These are phyloP conservation scores for Clarireedia monteithiana DNA, from an alignment of 2,329 filamentous ascomycete genomes.

Conservation along the genomic window DNA sequence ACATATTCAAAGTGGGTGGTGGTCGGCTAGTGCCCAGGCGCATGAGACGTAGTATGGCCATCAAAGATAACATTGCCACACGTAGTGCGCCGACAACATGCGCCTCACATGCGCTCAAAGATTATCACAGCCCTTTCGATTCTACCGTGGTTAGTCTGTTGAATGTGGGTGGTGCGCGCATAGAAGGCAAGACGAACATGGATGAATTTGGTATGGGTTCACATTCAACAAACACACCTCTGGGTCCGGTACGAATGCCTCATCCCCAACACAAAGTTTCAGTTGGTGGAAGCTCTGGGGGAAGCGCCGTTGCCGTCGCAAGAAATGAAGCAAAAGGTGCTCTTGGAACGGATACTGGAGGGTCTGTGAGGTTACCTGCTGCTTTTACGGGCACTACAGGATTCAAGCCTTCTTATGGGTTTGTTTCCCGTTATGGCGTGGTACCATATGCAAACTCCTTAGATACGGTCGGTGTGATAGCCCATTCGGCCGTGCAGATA, in stretches of 20 bases:
- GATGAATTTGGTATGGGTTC: slow-evolving; percentile 97
- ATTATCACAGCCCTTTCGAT: slow-evolving; percentile 68
- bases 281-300: slow-evolving; percentile 85
- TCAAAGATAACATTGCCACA: slow-evolving; percentile 75
- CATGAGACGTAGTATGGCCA: slow-evolving; percentile 28
- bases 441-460: slow-evolving; percentile 68
- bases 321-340: slow-evolving; percentile 52
- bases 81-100: slow-evolving; percentile 67
- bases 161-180: slow-evolving; percentile 48
- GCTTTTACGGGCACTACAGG: slow-evolving; percentile 63
- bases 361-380: slow-evolving; percentile 61
- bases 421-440: slow-evolving; percentile 61
- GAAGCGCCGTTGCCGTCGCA: slow-evolving; percentile 79
- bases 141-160: slow-evolving; percentile 72
- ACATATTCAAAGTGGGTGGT: too few species aligned
- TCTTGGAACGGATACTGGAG: slow-evolving; percentile 83
- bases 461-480: slow-evolving; percentile 63
- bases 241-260: slow-evolving; percentile 48
- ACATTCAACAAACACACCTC: slow-evolving; percentile 61
- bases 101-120: slow-evolving; percentile 65
- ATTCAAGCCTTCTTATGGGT: slow-evolving; percentile 67
- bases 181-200: slow-evolving; percentile 79
- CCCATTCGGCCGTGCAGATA: slow-evolving; percentile 33
- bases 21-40: neutral
- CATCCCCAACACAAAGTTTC: slow-evolving; percentile 36